Evolutionary conservation across 495 filamentous ascomycete species (phyloP), one percentile per base, ranked within the genome.

Genomic region (Barbatosphaeria neglecta): DNA sequence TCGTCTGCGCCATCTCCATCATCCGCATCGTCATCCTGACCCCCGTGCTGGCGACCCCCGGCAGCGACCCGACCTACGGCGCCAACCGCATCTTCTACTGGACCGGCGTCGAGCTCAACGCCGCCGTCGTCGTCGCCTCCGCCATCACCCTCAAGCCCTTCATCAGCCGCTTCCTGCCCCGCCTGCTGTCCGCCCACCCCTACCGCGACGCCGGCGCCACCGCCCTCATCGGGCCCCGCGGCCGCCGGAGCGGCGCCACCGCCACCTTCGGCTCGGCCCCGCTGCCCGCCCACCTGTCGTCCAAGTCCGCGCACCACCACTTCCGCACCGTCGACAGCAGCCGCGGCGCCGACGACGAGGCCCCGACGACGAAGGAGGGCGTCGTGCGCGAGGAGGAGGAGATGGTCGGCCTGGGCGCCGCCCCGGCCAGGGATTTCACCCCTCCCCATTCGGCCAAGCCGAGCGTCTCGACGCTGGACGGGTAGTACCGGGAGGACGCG

Each of bases 81-180:
- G 53, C 59, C 15, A 54, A 49, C 19, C 37, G 47, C n/a, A 52
- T 62, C 6, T 49, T 50, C 17, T 61, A 73, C 20, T 70, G 75
- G 57, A 76, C 75, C 3, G 62, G 59, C 0, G 56, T 73, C 15
- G 69, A 73, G 25, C 51, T 64, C 35, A 67, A 65, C 47, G 55
- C 66, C 22, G 68, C 61, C 22, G 67, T 73, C 13, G 57, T 69
- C 24, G 63, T 61, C 42, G 68, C 68, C 10, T 68, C 61, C 43
- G 54, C 67, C 25, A 56, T 63, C 49, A 61, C 58, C 1, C 51
- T 65, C 18, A 65, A 63, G 47, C 62, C 62, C 0, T 45, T 65
- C 3, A 31, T 61, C 38, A 44, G 46, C 43, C 28, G 28, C 20
- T 51, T 48, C 55, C 60, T 68, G 42, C 70, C 72, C 3, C 38